Conservation (phyloP, 1,284 basidiomycete species). For the Boletus putidus region DNA sequence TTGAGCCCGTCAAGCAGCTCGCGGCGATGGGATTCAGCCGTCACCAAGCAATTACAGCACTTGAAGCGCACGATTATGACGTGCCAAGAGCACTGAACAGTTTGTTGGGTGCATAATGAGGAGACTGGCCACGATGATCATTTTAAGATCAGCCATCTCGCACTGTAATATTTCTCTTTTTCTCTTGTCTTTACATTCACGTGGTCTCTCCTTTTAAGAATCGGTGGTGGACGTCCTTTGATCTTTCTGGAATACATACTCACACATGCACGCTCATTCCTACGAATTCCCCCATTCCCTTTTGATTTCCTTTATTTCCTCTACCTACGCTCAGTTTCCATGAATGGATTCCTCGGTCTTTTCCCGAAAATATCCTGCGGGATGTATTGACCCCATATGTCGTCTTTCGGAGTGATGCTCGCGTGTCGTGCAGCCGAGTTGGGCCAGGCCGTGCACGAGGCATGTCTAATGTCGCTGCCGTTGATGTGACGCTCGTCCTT, state of each 20-base stretch:
- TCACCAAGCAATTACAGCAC: conserved; percentile 69
- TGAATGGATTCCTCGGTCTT: conserved; percentile 25
- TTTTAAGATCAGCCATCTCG: conserved; percentile 27
- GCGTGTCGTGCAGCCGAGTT: neutral
- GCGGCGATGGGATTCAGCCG: conserved; percentile 83
- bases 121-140: conserved; percentile 1
- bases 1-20: conserved; percentile 74
- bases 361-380: conserved; percentile 5
- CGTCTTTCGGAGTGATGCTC: neutral
- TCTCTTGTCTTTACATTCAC: neutral
- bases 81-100: conserved; percentile 72
- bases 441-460: neutral
- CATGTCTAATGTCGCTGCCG: neutral
- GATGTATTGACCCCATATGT: neutral
- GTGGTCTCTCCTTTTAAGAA: conserved; percentile 20
- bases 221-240: conserved; percentile 9
- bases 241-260: conserved; percentile 33
- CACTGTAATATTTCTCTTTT: conserved; percentile 17
- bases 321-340: neutral
- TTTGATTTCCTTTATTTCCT: neutral
- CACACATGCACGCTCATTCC: conserved; percentile 31
- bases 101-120: conserved; percentile 47
- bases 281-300: conserved; percentile 21
- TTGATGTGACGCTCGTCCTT: neutral
- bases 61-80: conserved; percentile 76